A percentile compares a stretch with the other conserved stretches of the same genome.
These are phyloP conservation scores for Aspergillus sclerotialis DNA, from an alignment of 2,329 filamentous ascomycete genomes.

Conservation along the genomic window DNA sequence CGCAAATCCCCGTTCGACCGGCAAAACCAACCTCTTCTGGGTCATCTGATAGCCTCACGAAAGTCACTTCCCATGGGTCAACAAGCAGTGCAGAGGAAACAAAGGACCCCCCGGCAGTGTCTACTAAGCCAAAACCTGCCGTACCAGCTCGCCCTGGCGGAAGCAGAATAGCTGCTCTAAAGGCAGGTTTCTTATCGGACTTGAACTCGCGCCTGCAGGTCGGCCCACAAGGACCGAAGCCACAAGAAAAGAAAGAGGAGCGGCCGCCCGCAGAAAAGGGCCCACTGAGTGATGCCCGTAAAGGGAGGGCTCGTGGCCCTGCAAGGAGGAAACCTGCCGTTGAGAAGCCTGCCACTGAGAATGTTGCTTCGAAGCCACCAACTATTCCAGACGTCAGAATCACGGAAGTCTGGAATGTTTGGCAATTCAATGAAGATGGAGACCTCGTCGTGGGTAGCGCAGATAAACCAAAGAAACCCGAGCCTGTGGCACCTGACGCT, in stretches of 20 bases:
- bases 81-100: slow-evolving; percentile 11
- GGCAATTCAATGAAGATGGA: slow-evolving; percentile 29
- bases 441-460: slow-evolving; percentile 22
- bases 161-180: slow-evolving; percentile 82
- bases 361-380: slow-evolving; percentile 37
- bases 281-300: slow-evolving; percentile 81
- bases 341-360: slow-evolving; percentile 35
- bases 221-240: slow-evolving; percentile 72
- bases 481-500: slow-evolving; percentile 5
- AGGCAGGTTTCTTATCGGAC: slow-evolving; percentile 88
- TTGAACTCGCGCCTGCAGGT: slow-evolving; percentile 82
- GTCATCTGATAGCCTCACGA: slow-evolving; percentile 25
- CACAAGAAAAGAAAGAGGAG: slow-evolving; percentile 59
- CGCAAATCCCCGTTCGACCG: slow-evolving; percentile 59
- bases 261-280: slow-evolving; percentile 62
- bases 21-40: slow-evolving; percentile 42
- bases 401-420: slow-evolving; percentile 35
- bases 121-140: slow-evolving; percentile 66
- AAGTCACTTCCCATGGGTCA: slow-evolving; percentile 10
- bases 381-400: slow-evolving; percentile 32
- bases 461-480: slow-evolving; percentile 9
- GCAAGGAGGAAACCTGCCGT: slow-evolving; percentile 62
- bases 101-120: slow-evolving; percentile 21
- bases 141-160: slow-evolving; percentile 72
- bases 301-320: slow-evolving; percentile 82